Evolutionary conservation across 2,329 filamentous ascomycete genomes (phyloP).

Genomic region (Neonectria faginata): DNA sequence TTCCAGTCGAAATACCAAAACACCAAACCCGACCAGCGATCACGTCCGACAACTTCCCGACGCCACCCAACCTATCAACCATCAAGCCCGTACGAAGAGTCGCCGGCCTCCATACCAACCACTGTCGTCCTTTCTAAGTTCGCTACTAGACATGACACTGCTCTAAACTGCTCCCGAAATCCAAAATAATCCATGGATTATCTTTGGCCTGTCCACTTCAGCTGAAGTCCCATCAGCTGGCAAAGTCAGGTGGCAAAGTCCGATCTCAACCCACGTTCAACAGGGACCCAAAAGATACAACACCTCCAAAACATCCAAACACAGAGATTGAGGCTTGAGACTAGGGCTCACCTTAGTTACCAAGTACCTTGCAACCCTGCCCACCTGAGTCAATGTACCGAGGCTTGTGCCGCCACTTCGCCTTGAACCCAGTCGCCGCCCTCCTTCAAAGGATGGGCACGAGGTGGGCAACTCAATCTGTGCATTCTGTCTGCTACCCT

Average conservation of each 20-base stretch:
- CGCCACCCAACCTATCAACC: too few species aligned
- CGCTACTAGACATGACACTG: too few species aligned
- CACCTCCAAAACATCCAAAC: not conserved
- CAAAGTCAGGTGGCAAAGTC: not conserved
- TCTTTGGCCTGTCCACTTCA: not conserved
- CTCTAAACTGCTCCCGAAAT: not conserved
- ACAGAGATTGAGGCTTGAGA: not conserved
- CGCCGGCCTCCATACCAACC: too few species aligned
- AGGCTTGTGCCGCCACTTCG: constrained; percentile 4
- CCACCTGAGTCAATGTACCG: not conserved
- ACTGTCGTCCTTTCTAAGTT: not conserved
- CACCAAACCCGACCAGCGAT: too few species aligned
- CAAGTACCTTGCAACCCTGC: not conserved
- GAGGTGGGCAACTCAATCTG: constrained; percentile 21
- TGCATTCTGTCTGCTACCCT: constrained; percentile 17
- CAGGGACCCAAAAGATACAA: not conserved
- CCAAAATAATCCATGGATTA: not conserved
- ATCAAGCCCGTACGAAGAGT: too few species aligned
- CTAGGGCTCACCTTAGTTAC: not conserved
- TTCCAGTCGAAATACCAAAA: not conserved
- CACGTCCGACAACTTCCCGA: too few species aligned
- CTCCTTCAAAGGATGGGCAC: constrained; percentile 24
- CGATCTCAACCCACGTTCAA: not conserved
- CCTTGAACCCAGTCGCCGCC: not conserved
- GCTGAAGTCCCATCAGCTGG: constrained; percentile 2